Evolutionary conservation across 495 filamentous ascomycete species (phyloP), one percentile per base, ranked within the genome.

Genomic region (Cudoniella acicularis): DNA sequence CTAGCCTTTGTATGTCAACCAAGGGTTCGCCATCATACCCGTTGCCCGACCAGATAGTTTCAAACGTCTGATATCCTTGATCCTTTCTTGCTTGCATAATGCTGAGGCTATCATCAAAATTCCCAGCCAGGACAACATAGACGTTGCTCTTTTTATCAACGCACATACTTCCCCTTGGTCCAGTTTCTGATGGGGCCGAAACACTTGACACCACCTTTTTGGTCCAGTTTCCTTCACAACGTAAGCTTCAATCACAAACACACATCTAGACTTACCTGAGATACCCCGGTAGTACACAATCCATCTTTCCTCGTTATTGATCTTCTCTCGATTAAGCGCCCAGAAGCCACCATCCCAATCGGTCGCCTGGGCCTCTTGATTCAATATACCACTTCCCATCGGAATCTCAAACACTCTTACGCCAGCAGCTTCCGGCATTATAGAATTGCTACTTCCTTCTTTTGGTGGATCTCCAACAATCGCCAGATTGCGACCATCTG

Each of bases 21-120:
- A 58, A 50, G 0, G 63, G 63, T 43, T 65, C 58, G 17, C 63
- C 63, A 55, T 58, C 63, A 26, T 52, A 65, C 0, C 61, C 61
- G 9, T 56, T 50, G 11, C 57, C 40, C 18, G 25, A 59, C 63
- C 59, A 65, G 6, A 61, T 23, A 1, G 26, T 4, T 8, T 49
- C 47, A 52, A 57, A 57, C 1, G 26, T 51, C 16, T 10, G 25
- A 50, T 43, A 42, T 21, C n/a, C 51, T 13, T 55, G 52, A 2
- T 41, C 43, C 23, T 42, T 49, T 9, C 41, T 40, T 1, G 42
- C 46, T 22, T 22, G 27, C 24, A 64, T 36, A 16, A 61, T 55
- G 11, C 50, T 62, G 30, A 61, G 40, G 25, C 57, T 64, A 1
- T 52, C 47, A 23, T 64, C 62, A 1, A 30, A 57, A 52, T 64